Evolutionary conservation across 2,329 filamentous ascomycete species (phyloP), one percentile per base, ranked within the genome.

Genomic region (Amauroascus niger): DNA sequence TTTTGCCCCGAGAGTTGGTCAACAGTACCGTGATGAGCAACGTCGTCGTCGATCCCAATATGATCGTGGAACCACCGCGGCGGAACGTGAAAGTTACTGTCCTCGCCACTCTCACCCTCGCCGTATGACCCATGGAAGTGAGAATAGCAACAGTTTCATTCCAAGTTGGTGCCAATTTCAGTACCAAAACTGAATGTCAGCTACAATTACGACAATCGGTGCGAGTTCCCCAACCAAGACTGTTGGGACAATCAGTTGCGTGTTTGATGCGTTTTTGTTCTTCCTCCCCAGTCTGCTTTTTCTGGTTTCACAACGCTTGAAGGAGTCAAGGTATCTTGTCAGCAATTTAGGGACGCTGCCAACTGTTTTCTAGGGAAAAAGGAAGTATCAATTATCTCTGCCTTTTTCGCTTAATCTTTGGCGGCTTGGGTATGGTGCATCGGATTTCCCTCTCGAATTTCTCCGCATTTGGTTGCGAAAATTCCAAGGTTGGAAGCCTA

Each of bases 11-110:
- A 85, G 86, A 59, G 83, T 84, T 45, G 82, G 83, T 14, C 84
- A 87, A 64, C 81, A 86, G 53, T 81, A 83, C 61, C 80, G 84
- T 14, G 82, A 87, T 58, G 84, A 89, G 65, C 86, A 89, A 65
- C 83, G 86, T 57, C 83, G 84, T 47, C 82, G 86, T 53, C 80
- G 82, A 49, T 90, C 86, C 20, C 84, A 87, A 63, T 95, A 81
- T 62, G 88, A 95, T 62, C 84, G 88, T 57, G 88, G 88, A 26
- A 93, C 86, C 26, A 79, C 82, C 54, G 78, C 86, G 57, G 84
- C 84, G 18, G 83, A 81, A 18, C 70, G 83, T 11, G 83, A 86
- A 64, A 40, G 40, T 18, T 49, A 53, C 43, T 59, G 52, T 26
- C 26, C 39, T 26, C 57, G 58, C n/a, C 37, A 41, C 24, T 39